Evolutionary conservation across 176 grass and related monocot genomes (phyloP), one percentile per base, ranked within the genome.

Genomic region (Ampelocalamus luodianensis): DNA sequence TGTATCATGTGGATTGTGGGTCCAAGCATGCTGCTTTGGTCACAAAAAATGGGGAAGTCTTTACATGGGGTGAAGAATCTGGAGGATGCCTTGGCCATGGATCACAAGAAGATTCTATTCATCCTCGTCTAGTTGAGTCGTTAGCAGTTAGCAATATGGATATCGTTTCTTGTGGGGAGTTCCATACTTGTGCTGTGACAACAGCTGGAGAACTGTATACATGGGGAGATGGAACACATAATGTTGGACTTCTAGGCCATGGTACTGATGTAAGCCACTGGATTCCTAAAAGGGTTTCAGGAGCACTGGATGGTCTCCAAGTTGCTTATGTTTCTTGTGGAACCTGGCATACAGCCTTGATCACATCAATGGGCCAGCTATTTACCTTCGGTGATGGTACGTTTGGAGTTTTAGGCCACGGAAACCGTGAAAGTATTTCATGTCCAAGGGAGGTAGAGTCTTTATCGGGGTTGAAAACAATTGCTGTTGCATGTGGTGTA

Each of bases 341-440:
- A 58, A 93, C 93, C 37, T 98, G 96, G 96, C 91, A 98, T 91
- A 98, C 96, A 62, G 96, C 93, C 72, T 79, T 98, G 76, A 91
- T 98, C 29, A 98, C 93, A 20, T 85, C 91, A 79, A 84, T 44
- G 56, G 93, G 96, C 40, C 89, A 91, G 86, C 78, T 98, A 61
- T 95, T 95, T 85, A 98, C 96, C 72, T 98, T 95, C 65, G 96
- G 96, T 24, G 96, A 98, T 50, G 96, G 96, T 81, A 98, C 96
- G 74, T 98, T 98, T 85, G 96, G 96, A 77, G 96, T 91, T 36
- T 92, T 98, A 82, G 96, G 96, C 14, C 96, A 98, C 80, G 96
- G 93, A 87, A 86, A 95, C 82, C 85, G 79, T 44, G 87, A 92
- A 26, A 96, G 77, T 46, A 58, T 92, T 51, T 88, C 75, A 16